These are phyloP conservation scores for Globisporangium apiculatum DNA, from an alignment of 352 stramenopile genomes.

Conservation along the genomic window DNA sequence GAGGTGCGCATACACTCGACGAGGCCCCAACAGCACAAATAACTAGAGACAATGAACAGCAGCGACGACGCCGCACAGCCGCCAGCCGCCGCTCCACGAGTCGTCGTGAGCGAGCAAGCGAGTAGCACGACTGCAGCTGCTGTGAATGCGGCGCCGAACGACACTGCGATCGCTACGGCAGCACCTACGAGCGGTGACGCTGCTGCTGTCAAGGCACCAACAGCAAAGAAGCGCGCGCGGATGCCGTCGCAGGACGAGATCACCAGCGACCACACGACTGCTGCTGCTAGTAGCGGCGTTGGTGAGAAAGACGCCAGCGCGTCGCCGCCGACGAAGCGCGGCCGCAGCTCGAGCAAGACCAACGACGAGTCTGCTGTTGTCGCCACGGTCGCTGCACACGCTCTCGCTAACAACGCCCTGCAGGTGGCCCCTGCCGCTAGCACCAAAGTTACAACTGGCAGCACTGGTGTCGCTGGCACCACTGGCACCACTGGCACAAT, in stretches of 20 bases:
- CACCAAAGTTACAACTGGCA: not conserved
- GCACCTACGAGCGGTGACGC: constrained; percentile 1
- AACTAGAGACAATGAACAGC: not conserved
- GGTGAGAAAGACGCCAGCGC: constrained; percentile 9
- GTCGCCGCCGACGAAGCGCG: constrained; percentile 6
- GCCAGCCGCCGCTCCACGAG: not conserved
- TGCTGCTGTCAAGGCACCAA: constrained; percentile 5
- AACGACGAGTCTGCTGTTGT: not conserved
- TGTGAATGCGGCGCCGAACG: not conserved
- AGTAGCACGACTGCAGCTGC: not conserved
- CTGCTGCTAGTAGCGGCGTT: not conserved
- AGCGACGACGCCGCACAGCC: not conserved
- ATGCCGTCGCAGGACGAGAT: constrained; percentile 9
- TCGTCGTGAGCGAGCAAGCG: no score
- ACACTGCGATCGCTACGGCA: no score
- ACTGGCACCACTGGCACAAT: not conserved
- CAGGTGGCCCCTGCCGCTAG: not conserved
- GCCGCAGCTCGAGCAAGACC: constrained; percentile 1
- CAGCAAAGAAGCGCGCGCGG: constrained; percentile 25
- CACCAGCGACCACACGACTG: not conserved
- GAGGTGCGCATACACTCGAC: no score
- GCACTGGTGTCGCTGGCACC: not conserved
- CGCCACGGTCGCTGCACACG: no score
- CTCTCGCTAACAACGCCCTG: no score
- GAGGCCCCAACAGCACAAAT: no score